These are phyloP conservation scores for Umbelopsis vinacea DNA, from an alignment of 192 early-diverging fungal genomes.

Conservation along the genomic window DNA sequence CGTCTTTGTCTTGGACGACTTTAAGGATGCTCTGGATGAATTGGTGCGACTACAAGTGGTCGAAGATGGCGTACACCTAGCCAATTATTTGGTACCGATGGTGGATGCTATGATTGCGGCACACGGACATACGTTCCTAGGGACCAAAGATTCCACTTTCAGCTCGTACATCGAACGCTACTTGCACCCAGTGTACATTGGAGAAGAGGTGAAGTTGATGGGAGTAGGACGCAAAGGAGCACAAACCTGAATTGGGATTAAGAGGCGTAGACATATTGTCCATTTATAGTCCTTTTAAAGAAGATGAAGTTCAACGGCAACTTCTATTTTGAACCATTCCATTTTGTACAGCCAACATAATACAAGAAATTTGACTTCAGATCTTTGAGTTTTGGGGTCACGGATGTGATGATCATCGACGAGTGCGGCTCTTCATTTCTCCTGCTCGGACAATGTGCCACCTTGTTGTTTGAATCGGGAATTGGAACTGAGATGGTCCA, in stretches of 20 bases:
- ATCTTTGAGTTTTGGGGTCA: too few species aligned
- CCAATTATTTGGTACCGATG: constrained; percentile 56
- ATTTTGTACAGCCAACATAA: too few species aligned
- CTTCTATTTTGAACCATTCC: too few species aligned
- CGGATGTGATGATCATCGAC: too few species aligned
- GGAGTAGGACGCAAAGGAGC: constrained; percentile 21
- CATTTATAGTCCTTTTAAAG: background rate
- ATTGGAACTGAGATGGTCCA: too few species aligned
- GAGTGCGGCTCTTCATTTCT: too few species aligned
- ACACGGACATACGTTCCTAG: constrained; percentile 53
- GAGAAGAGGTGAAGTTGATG: constrained; percentile 27
- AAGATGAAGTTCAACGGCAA: too few species aligned
- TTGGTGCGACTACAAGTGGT: constrained; percentile 32
- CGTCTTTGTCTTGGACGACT: constrained; percentile 53
- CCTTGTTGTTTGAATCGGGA: too few species aligned
- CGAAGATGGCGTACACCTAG: constrained; percentile 50
- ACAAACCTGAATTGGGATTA: background rate
- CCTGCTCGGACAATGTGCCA: too few species aligned
- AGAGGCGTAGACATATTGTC: background rate
- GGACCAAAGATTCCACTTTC: constrained; percentile 54
- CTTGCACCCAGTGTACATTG: constrained; percentile 40
- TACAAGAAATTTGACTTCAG: too few species aligned
- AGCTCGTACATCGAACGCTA: constrained; percentile 49
- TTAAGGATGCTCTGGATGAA: constrained; percentile 40
- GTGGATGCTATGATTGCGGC: constrained; percentile 57